Evolutionary conservation across 495 filamentous ascomycete species (phyloP), one percentile per base, ranked within the genome.

Genomic region (Aspergillus indologenus): DNA sequence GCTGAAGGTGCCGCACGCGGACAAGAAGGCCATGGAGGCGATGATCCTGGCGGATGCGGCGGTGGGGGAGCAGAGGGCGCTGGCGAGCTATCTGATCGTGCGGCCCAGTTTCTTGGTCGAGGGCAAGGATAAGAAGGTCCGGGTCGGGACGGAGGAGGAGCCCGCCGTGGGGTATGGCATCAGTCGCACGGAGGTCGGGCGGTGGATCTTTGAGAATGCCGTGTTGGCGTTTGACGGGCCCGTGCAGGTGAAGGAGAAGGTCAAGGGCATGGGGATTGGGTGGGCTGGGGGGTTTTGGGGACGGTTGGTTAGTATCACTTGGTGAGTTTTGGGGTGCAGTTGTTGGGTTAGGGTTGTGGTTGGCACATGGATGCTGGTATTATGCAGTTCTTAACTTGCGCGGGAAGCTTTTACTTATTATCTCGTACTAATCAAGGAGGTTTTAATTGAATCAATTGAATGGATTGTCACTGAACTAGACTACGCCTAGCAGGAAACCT

Each of bases 11-110:
- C 78, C 85, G 43, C 83, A 84, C 57, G 72, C 58, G 11, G 87
- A 89, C 63, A 90, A 90, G 77, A 56, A 62, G 59, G 68, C 70
- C 4, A 86, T 87, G 84, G 85, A 89, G 62, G 63, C 72, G 5
- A 45, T 66, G 44, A 54, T 72, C 0, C 62, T 80, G 6, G 61
- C 69, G 6, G 66, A 74, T 34, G 71, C 70, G 49, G 71, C 70
- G 49, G 68, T 58, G 29, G 65, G 57, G 52, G 4, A 42, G 6
- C 23, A 45, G 15, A 15, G 2, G 4, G 56, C 57, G 8, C 63
- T 75, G 26, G 67, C 68, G 57, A 52, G 65, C 45, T 84, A 73
- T 66, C 73, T 80, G 15, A 67, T 87, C 34, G 65, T 87, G 15
- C 70, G 84, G 12, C 73, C 76, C 8, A 75, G 69, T 51, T 62